Conservation (phyloP, 176 grass and related monocot genomes). For the Puya raimondii region DNA sequence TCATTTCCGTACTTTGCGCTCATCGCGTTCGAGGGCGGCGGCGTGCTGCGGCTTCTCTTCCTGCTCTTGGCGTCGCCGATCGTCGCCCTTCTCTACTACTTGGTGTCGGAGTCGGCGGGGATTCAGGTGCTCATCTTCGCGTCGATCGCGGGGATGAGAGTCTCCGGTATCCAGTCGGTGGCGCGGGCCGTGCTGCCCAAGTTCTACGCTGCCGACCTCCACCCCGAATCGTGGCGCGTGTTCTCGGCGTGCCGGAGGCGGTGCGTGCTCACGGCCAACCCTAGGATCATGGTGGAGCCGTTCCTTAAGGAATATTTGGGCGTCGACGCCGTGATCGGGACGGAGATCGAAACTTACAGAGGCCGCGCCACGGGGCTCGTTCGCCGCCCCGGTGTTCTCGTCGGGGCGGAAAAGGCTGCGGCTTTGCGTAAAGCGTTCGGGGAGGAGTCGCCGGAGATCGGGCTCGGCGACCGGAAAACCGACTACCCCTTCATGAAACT, state of each 20-base stretch:
- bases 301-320: conserved; percentile 70
- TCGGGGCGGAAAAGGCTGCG: conserved; percentile 41
- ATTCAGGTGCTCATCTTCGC: conserved; percentile 71
- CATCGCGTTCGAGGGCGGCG: conserved; percentile 59
- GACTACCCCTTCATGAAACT: conserved; percentile 71
- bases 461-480: conserved; percentile 49
- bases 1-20: conserved; percentile 83
- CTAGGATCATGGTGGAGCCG: conserved; percentile 66
- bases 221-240: conserved; percentile 72
- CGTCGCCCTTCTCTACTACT: conserved; percentile 51
- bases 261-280: conserved; percentile 76
- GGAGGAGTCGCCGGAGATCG: conserved; percentile 43
- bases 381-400: conserved; percentile 44
- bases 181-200: conserved; percentile 74
- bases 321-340: conserved; percentile 39
- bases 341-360: conserved; percentile 38
- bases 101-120: conserved; percentile 57
- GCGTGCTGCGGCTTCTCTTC: conserved; percentile 34
- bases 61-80: conserved; percentile 45
- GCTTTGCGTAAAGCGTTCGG: conserved; percentile 36
- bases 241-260: conserved; percentile 58
- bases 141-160: conserved; percentile 32
- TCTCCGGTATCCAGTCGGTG: conserved; percentile 49
- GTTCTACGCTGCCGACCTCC: conserved; percentile 60
- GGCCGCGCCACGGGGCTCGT: conserved; percentile 42